These are phyloP conservation scores for Primulina huaijiensis DNA, from an alignment of 257 asterid species.

Conservation along the genomic window DNA sequence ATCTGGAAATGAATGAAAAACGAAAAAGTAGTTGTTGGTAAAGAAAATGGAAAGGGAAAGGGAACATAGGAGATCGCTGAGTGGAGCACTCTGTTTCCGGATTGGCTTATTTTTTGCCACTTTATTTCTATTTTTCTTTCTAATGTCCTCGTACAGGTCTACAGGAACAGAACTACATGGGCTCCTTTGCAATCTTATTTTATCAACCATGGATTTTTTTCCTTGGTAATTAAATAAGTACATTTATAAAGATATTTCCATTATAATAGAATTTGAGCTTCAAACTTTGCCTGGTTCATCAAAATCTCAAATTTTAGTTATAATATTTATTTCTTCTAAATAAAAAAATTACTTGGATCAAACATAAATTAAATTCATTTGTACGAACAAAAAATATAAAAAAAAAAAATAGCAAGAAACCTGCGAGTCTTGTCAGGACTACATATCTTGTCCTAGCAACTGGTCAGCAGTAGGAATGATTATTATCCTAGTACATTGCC, in stretches of 20 bases:
- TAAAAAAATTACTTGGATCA: too few relatives aligned
- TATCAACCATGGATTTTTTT: not conserved
- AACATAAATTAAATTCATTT: too few relatives aligned
- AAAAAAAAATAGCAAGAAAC: not conserved
- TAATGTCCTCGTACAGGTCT: not conserved
- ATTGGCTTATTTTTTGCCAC: not conserved
- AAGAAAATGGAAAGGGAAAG: conserved; percentile 8
- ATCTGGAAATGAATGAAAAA: not conserved
- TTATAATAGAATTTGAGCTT: not conserved
- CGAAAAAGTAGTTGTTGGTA: not conserved
- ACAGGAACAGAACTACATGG: not conserved
- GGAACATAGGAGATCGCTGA: not conserved
- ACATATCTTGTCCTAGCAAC: not conserved
- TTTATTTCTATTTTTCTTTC: not conserved
- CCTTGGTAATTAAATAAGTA: not conserved
- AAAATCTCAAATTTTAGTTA: too few relatives aligned
- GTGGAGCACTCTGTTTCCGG: conserved; percentile 15
- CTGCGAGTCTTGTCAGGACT: not conserved
- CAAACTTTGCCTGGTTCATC: too few relatives aligned
- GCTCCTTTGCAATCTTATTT: not conserved
- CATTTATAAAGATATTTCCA: not conserved
- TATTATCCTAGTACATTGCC: not conserved
- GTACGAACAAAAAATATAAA: too few relatives aligned
- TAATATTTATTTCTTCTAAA: too few relatives aligned
- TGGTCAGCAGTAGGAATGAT: not conserved